Evolutionary conservation across 345 rosid species (phyloP).

Genomic region (Pugionium dolabratum): DNA sequence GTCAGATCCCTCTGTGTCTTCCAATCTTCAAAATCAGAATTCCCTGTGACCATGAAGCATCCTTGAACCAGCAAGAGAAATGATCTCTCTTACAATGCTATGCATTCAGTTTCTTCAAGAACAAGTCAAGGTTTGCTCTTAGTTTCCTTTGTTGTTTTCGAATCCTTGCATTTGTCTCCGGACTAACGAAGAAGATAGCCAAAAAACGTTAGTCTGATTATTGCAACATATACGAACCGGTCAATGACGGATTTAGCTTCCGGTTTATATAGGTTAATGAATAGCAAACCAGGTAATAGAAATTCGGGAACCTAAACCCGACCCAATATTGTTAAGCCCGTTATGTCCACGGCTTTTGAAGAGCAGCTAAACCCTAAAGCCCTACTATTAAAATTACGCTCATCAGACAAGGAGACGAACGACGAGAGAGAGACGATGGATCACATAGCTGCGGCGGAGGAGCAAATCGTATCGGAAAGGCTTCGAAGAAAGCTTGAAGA

Average conservation of each 20-base stretch:
- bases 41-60: too few species aligned
- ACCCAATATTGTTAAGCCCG: neutral
- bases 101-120: too few species aligned
- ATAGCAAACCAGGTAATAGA: slow-evolving; percentile 3
- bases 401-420: slow-evolving; percentile 5
- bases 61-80: too few species aligned
- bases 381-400: slow-evolving; percentile 7
- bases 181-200: too few species aligned
- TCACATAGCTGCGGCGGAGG: slow-evolving; percentile 39
- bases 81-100: too few species aligned
- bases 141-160: too few species aligned
- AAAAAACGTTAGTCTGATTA: too few species aligned
- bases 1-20: too few species aligned
- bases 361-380: slow-evolving; percentile 33
- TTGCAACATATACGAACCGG: slow-evolving; percentile 10
- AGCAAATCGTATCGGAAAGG: slow-evolving; percentile 56
- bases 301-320: neutral
- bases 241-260: neutral
- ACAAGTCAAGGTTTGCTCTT: too few species aligned
- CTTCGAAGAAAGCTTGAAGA: slow-evolving; percentile 63
- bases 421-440: slow-evolving; percentile 50
- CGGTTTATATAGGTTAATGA: slow-evolving; percentile 20
- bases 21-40: too few species aligned
- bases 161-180: too few species aligned
- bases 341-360: neutral